Evolutionary conservation across 495 filamentous ascomycete species (phyloP), one percentile per base, ranked within the genome.

Genomic region (Aspergillus hancockii): DNA sequence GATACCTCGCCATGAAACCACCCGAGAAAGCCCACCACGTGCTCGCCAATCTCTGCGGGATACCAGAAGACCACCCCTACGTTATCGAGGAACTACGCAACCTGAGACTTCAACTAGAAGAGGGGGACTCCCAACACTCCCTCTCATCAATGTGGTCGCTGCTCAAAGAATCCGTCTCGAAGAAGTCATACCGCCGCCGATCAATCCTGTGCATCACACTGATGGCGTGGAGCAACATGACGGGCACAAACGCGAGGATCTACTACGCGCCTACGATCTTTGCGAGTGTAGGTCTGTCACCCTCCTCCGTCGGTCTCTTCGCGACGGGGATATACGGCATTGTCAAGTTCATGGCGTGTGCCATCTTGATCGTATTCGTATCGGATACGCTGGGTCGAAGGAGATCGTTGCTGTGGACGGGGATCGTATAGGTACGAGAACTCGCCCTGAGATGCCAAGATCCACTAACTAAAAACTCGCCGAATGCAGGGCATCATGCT

Each of bases 291-390:
- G 46, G 46, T 6, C 23, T 49, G n/a, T 49, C 46, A 21, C 22
- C 46, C 6, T 49, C 46, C 4, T 49, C 46, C 6, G 21, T 49
- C 8, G 46, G 46, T 22, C 21, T 49, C 8, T 49, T 49, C 18
- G 46, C 46, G 23, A 49, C 46, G 23, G 46, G 46, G 9, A 49
- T 49, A 10, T 49, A 49, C 23, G 46, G 46, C n/a, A 49, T 49
- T 14, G 46, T 49, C n/a, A 49, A 49, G 16, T 23, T 49, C 21
- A 5, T 49, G 4, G 16, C 46, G 6, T 49, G 46, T 18, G 46
- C 46, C 10, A 49, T 49, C 46, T 49, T 49, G 4, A 49, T 49
- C 19, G 23, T 18, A 5, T 49, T 49, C 22, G 46, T 49, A 4
- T 49, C 46, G 21, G 46, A 49, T 16, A 49, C 46, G 3, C 46